phyloP scores from a whole-genome alignment of 176 grass and related monocot genomes.

The Juncus inflexus region DNA sequence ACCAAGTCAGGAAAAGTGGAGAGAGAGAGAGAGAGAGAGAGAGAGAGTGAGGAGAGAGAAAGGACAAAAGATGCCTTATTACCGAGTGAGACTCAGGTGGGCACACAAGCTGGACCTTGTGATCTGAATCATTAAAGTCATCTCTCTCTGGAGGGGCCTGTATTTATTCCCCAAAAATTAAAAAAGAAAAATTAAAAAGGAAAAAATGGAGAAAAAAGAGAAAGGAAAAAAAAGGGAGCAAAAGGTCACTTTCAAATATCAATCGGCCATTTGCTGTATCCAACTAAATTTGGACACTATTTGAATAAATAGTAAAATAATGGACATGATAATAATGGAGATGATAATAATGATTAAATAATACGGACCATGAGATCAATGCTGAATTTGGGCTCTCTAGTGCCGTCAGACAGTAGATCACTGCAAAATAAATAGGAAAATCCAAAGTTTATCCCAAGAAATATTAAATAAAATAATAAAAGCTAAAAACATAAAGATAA shows the following conservation, averaged over 20 bases:
- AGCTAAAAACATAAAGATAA: too few relatives aligned
- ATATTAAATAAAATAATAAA: slow-evolving; percentile 34
- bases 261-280: slow-evolving; percentile 33
- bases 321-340: too few relatives aligned
- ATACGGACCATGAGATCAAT: slow-evolving; percentile 99
- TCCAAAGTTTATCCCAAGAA: slow-evolving; percentile 53
- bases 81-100: slow-evolving; percentile 77
- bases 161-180: slow-evolving; percentile 26
- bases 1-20: neutral
- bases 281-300: slow-evolving; percentile 63
- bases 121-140: slow-evolving; percentile 62
- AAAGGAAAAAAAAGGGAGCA: slow-evolving; percentile 38
- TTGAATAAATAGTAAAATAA: slow-evolving; percentile 40
- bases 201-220: neutral
- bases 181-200: slow-evolving; percentile 31
- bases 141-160: slow-evolving; percentile 93
- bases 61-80: slow-evolving; percentile 35
- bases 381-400: slow-evolving; percentile 81
- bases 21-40: too few relatives aligned
- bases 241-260: slow-evolving; percentile 66
- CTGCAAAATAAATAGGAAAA: slow-evolving; percentile 49
- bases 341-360: slow-evolving; percentile 31
- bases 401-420: slow-evolving; percentile 56
- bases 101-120: slow-evolving; percentile 36
- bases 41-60: neutral